Percentiles rank a stretch among this genome's conserved stretches.
phyloP scores from a whole-genome alignment of 2,329 filamentous ascomycete species.

The Aschersonia sp. region DNA sequence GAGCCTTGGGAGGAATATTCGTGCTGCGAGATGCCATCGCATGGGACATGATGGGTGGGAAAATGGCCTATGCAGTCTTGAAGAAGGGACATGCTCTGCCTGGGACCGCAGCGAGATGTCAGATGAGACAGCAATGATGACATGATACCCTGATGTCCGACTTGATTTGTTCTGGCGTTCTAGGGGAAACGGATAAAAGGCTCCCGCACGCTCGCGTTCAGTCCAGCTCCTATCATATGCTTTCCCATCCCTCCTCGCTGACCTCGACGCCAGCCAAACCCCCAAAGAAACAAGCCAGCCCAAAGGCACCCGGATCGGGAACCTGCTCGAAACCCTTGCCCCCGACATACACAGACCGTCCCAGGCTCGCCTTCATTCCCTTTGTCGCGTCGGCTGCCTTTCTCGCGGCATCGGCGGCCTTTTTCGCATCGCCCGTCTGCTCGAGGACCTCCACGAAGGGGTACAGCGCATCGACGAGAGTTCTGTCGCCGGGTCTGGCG shows the following conservation, averaged over 20 bases:
- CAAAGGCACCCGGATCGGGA: conserved; percentile 55
- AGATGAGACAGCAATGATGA: too few species aligned
- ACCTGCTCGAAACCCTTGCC: conserved; percentile 32
- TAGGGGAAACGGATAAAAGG: too few species aligned
- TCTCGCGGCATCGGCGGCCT: conserved; percentile 62
- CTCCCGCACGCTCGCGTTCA: neutral
- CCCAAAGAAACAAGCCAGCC: conserved; percentile 64
- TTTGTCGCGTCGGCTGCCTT: conserved; percentile 73
- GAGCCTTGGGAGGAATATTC: too few species aligned
- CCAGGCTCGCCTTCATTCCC: conserved; percentile 82
- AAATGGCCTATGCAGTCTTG: neutral
- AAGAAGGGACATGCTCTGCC: neutral
- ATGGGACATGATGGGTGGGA: neutral
- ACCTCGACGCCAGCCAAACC: conserved; percentile 46
- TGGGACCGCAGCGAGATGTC: neutral
- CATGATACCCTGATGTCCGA: too few species aligned
- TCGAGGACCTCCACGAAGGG: conserved; percentile 69
- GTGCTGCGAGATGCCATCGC: neutral
- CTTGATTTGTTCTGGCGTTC: too few species aligned
- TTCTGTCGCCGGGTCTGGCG: conserved; percentile 77
- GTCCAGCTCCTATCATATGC: neutral
- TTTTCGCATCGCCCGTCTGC: conserved; percentile 48
- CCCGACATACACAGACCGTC: conserved; percentile 32
- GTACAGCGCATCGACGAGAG: conserved; percentile 75
- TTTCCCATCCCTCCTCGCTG: conserved; percentile 1